Evolutionary conservation across 73 alveolate species (phyloP), one percentile per base, ranked within the genome.

Genomic region (Durusdinium trenchii): DNA sequence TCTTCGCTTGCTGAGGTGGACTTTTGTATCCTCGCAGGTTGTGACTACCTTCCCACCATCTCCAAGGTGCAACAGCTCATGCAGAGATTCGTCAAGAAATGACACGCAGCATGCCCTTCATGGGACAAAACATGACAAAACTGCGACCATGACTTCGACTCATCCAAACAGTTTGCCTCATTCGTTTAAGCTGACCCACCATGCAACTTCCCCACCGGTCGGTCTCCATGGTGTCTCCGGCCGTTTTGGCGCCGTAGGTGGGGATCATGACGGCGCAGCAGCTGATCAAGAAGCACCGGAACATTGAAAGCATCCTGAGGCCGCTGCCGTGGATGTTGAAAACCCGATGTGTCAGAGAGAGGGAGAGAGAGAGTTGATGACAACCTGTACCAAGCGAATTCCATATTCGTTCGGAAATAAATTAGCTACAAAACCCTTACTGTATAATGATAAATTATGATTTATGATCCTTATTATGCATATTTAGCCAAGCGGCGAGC

Each of bases 21-120:
- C 46, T 91, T 91, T 45, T 91, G 97, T 45, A 91, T 91, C 32
- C 76, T 91, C 42, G 97, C 97, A 7, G 97, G 97, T 4, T 91
- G 97, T 57, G 97, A 91, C 97, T 91, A 91, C 97, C 67, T 91
- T 47, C 84, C 97, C 10, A 91, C 97, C 89, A 91, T 91, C 60
- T 45, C 78, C 97, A 91, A 91, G 97, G 97, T 48, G 95, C 28
- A 23, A 40, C 10, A 6, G n/a, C 9, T 5, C 43, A 32, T 6
- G 42, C 30, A 20, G n/a, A 6, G 79, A 5, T 16, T 16, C 30
- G 79, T 40, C 79, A 40, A 26, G 79, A 20, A 6, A 20, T 23
- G 79, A 20, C 9, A 40, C 43, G 40, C 42, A 35, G 43, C 42
- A 6, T 64, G n/a, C 14, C 43, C 9, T 6, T 26, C 12, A 16